Evolutionary conservation across 2,329 filamentous ascomycete species (phyloP).

Genomic region (Trichothecium sympodiale): DNA sequence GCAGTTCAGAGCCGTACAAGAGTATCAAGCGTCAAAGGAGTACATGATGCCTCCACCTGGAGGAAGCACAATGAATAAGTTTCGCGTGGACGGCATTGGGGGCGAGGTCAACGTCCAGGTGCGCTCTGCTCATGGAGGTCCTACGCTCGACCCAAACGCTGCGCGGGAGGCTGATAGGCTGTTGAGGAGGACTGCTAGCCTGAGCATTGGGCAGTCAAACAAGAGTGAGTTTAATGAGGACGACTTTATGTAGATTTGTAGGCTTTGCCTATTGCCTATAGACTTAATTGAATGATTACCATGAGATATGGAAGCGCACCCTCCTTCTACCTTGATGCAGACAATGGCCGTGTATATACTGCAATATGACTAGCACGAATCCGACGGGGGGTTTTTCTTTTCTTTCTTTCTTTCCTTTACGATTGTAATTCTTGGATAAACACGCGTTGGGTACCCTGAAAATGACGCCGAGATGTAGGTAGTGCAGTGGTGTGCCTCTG

Average conservation of each 20-base stretch:
- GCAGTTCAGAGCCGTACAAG: too few species aligned
- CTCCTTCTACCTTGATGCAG: not conserved
- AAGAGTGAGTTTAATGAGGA: conserved; percentile 26
- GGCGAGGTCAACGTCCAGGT: conserved; percentile 47
- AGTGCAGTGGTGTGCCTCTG: too few species aligned
- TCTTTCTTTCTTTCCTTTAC: too few species aligned
- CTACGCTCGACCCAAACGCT: conserved; percentile 7
- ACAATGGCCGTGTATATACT: too few species aligned
- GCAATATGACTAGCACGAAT: too few species aligned
- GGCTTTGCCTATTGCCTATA: too few species aligned
- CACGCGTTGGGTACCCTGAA: too few species aligned
- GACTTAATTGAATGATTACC: too few species aligned
- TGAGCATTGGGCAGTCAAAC: conserved; percentile 22
- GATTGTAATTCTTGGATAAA: too few species aligned
- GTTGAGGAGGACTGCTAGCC: conserved; percentile 29
- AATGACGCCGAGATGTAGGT: too few species aligned
- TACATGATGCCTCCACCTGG: conserved; percentile 23
- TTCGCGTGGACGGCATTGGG: conserved; percentile 43
- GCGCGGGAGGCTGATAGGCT: conserved; percentile 22
- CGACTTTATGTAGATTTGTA: conserved; percentile 37
- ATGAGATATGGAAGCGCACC: conserved; percentile 13
- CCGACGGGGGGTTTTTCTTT: too few species aligned
- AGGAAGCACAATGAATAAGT: conserved; percentile 26
- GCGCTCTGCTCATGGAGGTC: conserved; percentile 20
- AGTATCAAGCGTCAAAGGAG: conserved; percentile 30